Base-by-base conservation (phyloP, 2,329 filamentous ascomycete species). In the Phaeosphaeria sp. region DNA sequence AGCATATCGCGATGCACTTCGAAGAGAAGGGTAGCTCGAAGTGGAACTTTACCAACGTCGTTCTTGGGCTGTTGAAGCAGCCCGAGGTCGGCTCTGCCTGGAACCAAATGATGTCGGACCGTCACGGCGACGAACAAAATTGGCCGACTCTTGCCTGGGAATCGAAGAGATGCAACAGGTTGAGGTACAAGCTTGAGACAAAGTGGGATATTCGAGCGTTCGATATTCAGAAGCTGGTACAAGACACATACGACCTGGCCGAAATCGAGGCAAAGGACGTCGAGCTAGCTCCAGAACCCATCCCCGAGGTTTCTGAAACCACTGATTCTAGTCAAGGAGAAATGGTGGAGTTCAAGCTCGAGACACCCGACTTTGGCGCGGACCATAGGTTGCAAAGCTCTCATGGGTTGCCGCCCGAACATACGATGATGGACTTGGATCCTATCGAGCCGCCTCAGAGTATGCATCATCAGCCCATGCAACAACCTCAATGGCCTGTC, bases 41-140 rank as follows among this genome's bases (percentile, higher is more conserved):
- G 65, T 90, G 87, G 88, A 86, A 88, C 78, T 88, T 89, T 69
- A 89, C 87, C 1, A 86, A 88, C 46, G 87, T 90, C 57, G 84
- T 90, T 49, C 88, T 89, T 63, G 87, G 86, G 6, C 78, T 90
- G 11, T 78, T 90, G n/a, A 88, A 89, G 67, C 87, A 90, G 69
- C 84, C 87, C 1, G 81, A 84, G 33, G 84, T 89, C 44, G 82
- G 84, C 61, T 82, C 84, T 51, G 84, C 85, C 4, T 90, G 88
- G 87, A 86, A 87, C 59, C 79, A 81, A 0, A 75, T 88, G n/a
- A 77, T 84, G 55, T 72, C 78, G 42, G 75, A 80, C 27, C 77
- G 85, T 65, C 83, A 88, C 60, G 81, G 84, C 18, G 84, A 87
- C 59, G 83, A 85, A 41, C 76, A 79, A 25, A 77, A 82, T 52